Percentiles rank a stretch among this genome's conserved stretches.
Conservation (phyloP, 2,329 filamentous ascomycete species). For the Neonectria magnoliae region DNA sequence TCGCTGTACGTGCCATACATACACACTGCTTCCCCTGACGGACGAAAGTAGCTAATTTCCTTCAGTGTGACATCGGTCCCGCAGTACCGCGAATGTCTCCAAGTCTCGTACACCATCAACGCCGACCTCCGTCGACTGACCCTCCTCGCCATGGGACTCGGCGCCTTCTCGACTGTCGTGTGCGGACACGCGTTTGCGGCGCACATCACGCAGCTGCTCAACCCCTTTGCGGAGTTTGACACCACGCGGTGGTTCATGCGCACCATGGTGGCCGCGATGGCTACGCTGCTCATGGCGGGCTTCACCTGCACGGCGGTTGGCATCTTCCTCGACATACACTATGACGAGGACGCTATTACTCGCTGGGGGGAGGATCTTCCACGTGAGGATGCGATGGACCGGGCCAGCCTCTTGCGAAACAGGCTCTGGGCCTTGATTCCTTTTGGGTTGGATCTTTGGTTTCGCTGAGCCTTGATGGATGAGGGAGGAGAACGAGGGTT, state of each 20-base stretch:
- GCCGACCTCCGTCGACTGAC: background rate
- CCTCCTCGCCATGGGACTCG: background rate
- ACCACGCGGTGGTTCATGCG: background rate
- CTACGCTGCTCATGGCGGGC: background rate
- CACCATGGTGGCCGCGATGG: background rate
- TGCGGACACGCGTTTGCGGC: background rate
- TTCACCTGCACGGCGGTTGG: background rate
- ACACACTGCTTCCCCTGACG: background rate
- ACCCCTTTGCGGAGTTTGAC: background rate
- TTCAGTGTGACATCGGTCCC: background rate
- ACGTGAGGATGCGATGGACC: background rate
- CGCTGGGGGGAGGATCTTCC: background rate
- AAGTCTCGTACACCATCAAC: background rate
- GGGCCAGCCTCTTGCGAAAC: background rate
- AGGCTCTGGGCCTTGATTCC: background rate
- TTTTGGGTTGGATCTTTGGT: background rate
- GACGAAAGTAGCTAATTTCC: background rate
- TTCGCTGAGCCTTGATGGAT: background rate
- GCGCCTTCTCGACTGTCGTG: background rate
- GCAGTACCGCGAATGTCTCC: background rate
- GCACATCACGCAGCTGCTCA: background rate
- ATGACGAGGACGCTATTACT: background rate
- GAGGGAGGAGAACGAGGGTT: background rate
- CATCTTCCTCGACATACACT: background rate
- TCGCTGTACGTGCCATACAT: background rate